Conservation (phyloP, 2,329 filamentous ascomycete species). For the Aureobasidium vineae region DNA sequence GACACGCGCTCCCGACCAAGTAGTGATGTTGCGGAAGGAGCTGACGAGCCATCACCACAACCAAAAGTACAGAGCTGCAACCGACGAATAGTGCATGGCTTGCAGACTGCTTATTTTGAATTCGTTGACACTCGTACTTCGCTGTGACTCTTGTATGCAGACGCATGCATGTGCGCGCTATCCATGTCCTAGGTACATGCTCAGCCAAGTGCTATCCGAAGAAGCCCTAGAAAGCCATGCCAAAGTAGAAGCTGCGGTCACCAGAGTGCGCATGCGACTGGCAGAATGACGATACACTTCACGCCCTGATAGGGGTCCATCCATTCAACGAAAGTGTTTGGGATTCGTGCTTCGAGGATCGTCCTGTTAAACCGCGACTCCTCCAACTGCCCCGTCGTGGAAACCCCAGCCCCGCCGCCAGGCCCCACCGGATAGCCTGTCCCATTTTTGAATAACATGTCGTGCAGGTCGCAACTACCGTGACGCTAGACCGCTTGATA, state of each 20-base stretch:
- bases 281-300: constrained; percentile 8
- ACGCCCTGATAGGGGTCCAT: background rate
- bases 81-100: too few species aligned
- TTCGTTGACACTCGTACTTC: too few species aligned
- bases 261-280: background rate
- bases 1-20: background rate
- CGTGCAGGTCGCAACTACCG: constrained; percentile 11
- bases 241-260: background rate
- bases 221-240: background rate
- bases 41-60: background rate
- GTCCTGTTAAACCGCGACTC: background rate
- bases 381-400: background rate
- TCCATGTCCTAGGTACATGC: background rate
- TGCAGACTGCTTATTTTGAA: too few species aligned
- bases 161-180: too few species aligned
- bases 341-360: constrained; percentile 3
- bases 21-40: background rate
- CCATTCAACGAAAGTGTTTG: background rate
- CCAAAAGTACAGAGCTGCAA: too few species aligned
- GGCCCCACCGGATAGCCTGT: background rate
- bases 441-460: background rate
- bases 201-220: background rate
- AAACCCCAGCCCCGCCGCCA: background rate
- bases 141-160: too few species aligned
- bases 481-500: background rate